phyloP scores from a whole-genome alignment of 805 yeast species.

The Sugiyamaella chiloensis region DNA sequence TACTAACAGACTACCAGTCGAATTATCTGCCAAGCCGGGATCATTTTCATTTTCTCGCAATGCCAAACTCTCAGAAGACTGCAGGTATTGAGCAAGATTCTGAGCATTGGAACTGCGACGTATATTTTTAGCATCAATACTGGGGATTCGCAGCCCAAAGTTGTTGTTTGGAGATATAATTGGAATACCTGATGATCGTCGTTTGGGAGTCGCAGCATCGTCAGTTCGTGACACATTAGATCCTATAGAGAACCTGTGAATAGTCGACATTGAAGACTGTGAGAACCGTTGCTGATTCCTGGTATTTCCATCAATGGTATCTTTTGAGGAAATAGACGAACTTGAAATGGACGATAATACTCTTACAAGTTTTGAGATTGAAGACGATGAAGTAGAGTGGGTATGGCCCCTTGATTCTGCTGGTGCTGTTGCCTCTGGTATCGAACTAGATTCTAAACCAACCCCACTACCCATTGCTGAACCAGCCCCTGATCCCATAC shows the following conservation, averaged over 20 bases:
- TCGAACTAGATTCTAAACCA: background rate
- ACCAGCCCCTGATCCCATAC: conserved; percentile 2
- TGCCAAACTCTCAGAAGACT: background rate
- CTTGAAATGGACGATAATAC: conserved; percentile 17
- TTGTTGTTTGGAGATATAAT: background rate
- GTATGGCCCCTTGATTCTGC: background rate
- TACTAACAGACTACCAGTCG: too few relatives aligned
- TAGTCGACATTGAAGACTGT: conserved; percentile 18
- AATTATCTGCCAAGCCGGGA: too few relatives aligned
- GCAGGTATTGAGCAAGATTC: conserved; percentile 5
- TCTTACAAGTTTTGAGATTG: conserved; percentile 14
- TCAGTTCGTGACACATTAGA: conserved; percentile 5
- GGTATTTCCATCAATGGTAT: conserved; percentile 16
- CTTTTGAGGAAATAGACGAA: conserved; percentile 23
- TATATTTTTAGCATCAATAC: conserved; percentile 1
- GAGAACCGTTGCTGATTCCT: conserved; percentile 13
- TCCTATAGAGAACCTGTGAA: conserved; percentile 16
- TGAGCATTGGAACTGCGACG: conserved; percentile 12
- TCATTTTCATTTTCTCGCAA: too few relatives aligned
- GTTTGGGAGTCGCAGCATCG: background rate
- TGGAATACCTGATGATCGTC: background rate
- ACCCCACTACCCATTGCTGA: background rate
- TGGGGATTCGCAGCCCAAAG: background rate
- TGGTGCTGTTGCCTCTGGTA: background rate
- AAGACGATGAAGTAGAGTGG: conserved; percentile 7